phyloP scores from a whole-genome alignment of 495 filamentous ascomycete species.

The Diplogelasinospora grovesii region DNA sequence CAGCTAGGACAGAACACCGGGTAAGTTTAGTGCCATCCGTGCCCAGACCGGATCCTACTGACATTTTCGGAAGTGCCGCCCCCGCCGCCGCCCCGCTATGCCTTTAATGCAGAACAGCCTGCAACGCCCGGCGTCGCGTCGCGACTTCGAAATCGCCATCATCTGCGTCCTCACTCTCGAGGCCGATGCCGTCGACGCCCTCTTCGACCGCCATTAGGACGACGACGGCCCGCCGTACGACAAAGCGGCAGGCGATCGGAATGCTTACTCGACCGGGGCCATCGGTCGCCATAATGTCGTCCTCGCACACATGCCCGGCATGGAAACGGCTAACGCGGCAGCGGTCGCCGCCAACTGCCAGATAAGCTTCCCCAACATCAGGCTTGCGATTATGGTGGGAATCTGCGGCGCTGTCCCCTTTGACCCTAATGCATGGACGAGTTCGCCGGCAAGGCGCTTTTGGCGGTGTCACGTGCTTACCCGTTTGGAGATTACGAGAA shows the following conservation, averaged over 20 bases:
- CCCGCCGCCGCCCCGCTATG: too few species aligned
- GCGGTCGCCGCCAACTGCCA: constrained; percentile 20
- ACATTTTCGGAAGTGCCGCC: too few species aligned
- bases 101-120: too few species aligned
- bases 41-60: too few species aligned
- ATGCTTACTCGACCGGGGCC: constrained; percentile 31
- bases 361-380: constrained; percentile 22
- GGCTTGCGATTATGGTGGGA: constrained; percentile 21
- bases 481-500: too few species aligned
- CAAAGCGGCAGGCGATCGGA: constrained; percentile 18
- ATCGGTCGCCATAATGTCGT: constrained; percentile 33
- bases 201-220: constrained; percentile 22
- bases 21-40: too few species aligned
- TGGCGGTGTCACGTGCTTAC: too few species aligned
- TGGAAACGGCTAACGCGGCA: constrained; percentile 28
- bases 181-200: constrained; percentile 17
- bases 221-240: constrained; percentile 17
- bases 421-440: too few species aligned
- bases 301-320: constrained; percentile 25
- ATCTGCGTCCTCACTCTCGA: constrained; percentile 28
- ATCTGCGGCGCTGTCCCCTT: constrained; percentile 27
- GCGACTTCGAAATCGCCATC: constrained; percentile 27
- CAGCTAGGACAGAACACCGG: too few species aligned
- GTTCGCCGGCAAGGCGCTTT: too few species aligned
- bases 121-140: too few species aligned